Evolutionary conservation across 225 moss, liverwort and hornwort species (phyloP).

Genomic region (Sphagnum tenellum): DNA sequence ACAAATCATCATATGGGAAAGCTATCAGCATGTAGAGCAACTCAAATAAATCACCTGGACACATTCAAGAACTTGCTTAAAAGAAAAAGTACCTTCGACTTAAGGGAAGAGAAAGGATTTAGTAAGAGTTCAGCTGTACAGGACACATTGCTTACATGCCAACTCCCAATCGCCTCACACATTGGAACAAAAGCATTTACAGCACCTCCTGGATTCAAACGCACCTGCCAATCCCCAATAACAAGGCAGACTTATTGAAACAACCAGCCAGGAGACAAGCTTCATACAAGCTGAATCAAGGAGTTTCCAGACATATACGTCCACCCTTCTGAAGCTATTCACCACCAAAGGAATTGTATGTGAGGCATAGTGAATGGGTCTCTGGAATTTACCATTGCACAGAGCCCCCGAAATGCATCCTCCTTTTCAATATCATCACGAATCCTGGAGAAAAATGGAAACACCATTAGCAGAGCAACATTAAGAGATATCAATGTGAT

Average conservation of each 20-base stretch:
- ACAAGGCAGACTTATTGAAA: neutral
- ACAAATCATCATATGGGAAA: neutral
- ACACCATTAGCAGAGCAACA: no score
- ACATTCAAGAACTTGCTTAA: no score
- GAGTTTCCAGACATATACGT: no score
- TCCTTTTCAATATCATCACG: constrained; percentile 98
- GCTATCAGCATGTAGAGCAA: neutral
- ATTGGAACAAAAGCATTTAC: constrained; percentile 79
- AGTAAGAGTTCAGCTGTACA: no score
- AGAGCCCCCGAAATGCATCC: constrained; percentile 94
- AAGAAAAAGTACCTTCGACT: neutral
- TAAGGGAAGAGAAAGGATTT: no score
- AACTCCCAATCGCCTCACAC: constrained; percentile 97
- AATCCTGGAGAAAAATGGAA: constrained; percentile 35
- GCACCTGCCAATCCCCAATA: constrained; percentile 37
- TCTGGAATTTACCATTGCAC: constrained; percentile 71
- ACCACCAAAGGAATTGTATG: neutral
- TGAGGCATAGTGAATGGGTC: constrained; percentile 1
- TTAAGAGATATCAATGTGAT: no score
- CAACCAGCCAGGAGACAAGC: no score
- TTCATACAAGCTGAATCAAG: no score
- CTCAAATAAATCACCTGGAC: neutral
- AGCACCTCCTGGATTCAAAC: constrained; percentile 84
- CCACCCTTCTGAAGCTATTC: no score
- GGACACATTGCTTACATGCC: constrained; percentile 64